Base-by-base conservation (phyloP, 2,329 filamentous ascomycete species). In the Rutstroemia sp. region DNA sequence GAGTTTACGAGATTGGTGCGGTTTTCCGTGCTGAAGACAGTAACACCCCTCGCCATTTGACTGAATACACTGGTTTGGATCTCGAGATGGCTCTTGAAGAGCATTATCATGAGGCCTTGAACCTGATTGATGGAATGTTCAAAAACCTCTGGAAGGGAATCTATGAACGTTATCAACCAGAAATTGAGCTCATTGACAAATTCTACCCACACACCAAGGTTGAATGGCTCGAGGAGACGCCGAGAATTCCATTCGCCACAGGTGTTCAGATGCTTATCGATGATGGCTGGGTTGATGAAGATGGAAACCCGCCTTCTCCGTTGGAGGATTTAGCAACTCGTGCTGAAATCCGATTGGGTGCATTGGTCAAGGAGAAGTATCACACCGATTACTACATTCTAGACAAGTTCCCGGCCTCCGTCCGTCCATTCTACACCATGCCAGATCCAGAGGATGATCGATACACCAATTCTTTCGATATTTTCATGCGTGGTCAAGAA, bases 11-110 rank as follows among this genome's bases (percentile, higher is more conserved):
- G 69, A 86, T 94, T 61, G 89, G 89, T 16, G 85, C 89, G 2
- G 91, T 96, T 6, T 96, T 96, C 78, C 84, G 92, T 63, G 92
- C 92, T 0, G 92, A 96, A 70, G 95, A 96, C 75, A 95, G 89
- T 68, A 96, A 96, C 71, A 96, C 92, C 0, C 92, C 96, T 67
- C 85, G 92, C 39, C 92, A 96, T 70, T 77, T 96, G 77, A 96
- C 92, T 0, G 92, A 96, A 70, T 96, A 95, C 70, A 96, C 91
- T 4, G 92, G 92, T 55, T 77, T 96, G 30, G 92, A 96, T 78
- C 72, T 96, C 17, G 92, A 96, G 69, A 96, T 96, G 92, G 81
- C 86, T 3, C 89, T 96, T 61, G 86, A 91, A 50, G 83, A 88
- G 64, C 86, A 95, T 70, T 96, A 96, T 70, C 87, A 95, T 66